Conservation (phyloP, 1,139 yeast genomes). For the Cylindricascospora bacillispora region DNA sequence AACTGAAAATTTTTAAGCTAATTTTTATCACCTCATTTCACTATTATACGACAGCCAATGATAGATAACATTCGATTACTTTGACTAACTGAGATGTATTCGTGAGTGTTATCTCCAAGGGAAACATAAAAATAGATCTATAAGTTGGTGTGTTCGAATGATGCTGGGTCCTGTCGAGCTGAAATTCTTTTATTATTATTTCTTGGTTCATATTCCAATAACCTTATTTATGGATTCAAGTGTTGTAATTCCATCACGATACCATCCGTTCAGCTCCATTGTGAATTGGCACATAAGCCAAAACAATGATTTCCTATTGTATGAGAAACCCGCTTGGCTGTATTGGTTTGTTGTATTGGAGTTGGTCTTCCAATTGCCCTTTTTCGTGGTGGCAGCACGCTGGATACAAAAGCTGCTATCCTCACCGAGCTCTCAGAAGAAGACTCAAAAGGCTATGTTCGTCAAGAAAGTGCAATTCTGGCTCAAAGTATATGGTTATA, state of each 20-base stretch:
- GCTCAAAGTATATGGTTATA: constrained; percentile 17
- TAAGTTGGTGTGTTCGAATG: too few species aligned
- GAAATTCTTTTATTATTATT: constrained; percentile 38
- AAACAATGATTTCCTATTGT: constrained; percentile 61
- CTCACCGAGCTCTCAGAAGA: constrained; percentile 5
- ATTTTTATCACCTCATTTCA: too few species aligned
- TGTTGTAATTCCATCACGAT: constrained; percentile 46
- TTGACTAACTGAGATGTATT: too few species aligned
- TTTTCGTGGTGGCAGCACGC: constrained; percentile 34
- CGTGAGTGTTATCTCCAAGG: too few species aligned
- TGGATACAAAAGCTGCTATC: constrained; percentile 3
- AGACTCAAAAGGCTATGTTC: constrained; percentile 3
- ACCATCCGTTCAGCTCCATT: constrained; percentile 39
- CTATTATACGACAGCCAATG: too few species aligned
- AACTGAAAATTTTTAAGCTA: too few species aligned
- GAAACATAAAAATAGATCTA: too few species aligned
- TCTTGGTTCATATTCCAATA: constrained; percentile 55
- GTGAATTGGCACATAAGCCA: constrained; percentile 44
- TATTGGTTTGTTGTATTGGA: constrained; percentile 59
- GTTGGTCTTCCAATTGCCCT: constrained; percentile 62
- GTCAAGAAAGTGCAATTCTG: constrained; percentile 6
- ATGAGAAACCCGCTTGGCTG: constrained; percentile 55
- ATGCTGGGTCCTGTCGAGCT: too few species aligned
- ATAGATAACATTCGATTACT: too few species aligned
- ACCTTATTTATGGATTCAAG: constrained; percentile 66